Conservation (phyloP, 2,329 filamentous ascomycete species). For the Aspergillus ochraceoroseus region DNA sequence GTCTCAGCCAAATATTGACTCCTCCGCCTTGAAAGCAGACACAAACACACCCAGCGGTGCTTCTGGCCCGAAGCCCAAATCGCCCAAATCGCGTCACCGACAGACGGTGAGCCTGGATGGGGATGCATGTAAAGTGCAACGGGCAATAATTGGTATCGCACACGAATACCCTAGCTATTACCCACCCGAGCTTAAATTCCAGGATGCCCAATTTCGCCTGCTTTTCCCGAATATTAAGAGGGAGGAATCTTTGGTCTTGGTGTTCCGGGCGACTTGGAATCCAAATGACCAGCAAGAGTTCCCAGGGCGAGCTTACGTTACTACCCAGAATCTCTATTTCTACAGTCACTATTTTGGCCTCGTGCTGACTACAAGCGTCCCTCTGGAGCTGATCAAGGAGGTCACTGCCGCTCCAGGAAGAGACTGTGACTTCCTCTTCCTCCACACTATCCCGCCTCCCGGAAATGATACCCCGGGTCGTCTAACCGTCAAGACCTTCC, state of each 20-base stretch:
- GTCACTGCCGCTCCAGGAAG: constrained; percentile 84
- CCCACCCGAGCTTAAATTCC: constrained; percentile 72
- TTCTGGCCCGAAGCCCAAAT: too few species aligned
- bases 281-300: constrained; percentile 72
- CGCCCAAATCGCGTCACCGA: constrained; percentile 44
- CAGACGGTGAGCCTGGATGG: constrained; percentile 55
- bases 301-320: constrained; percentile 81
- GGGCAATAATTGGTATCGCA: constrained; percentile 32
- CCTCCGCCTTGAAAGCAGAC: constrained; percentile 21
- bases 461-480: constrained; percentile 62
- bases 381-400: constrained; percentile 72
- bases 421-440: constrained; percentile 87
- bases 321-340: constrained; percentile 83
- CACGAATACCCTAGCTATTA: constrained; percentile 68
- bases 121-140: constrained; percentile 35
- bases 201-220: constrained; percentile 89
- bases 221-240: constrained; percentile 76
- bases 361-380: constrained; percentile 74
- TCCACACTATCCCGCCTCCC: constrained; percentile 66
- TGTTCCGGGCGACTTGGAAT: constrained; percentile 89
- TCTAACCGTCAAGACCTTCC: constrained; percentile 85
- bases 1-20: constrained; percentile 25
- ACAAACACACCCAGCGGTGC: constrained; percentile 22
- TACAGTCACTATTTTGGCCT: constrained; percentile 93
- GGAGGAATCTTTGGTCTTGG: constrained; percentile 78